Evolutionary conservation across 441 rosid genomes (phyloP).

Genomic region (Populus hybrid): DNA sequence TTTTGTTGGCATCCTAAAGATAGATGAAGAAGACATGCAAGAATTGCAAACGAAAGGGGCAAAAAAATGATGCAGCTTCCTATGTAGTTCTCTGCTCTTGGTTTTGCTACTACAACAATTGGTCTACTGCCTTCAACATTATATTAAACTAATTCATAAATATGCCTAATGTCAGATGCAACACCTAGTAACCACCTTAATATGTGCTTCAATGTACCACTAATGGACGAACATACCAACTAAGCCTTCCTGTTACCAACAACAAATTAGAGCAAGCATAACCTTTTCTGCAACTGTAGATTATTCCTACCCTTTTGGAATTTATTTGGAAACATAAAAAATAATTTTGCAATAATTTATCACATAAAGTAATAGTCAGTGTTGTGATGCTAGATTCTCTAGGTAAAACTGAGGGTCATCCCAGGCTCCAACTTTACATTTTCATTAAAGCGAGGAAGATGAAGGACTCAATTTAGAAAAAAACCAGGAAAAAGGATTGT

Average conservation of each 20-base stretch:
- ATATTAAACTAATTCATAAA: background rate
- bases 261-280: background rate
- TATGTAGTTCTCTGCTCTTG: background rate
- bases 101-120: background rate
- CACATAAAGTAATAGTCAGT: background rate
- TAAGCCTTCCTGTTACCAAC: background rate
- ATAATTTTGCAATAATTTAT: background rate
- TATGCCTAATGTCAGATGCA: background rate
- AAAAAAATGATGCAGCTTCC: background rate
- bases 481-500: background rate
- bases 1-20: background rate
- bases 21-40: background rate
- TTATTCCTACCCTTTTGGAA: background rate
- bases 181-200: background rate
- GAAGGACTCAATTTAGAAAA: background rate
- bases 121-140: background rate
- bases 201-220: background rate
- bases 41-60: background rate
- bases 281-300: background rate
- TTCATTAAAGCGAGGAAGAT: background rate
- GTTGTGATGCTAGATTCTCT: background rate
- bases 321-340: background rate
- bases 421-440: background rate
- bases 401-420: background rate
- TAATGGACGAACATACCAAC: background rate